Base-by-base conservation (phyloP, 495 filamentous ascomycete species). In the Podospora didyma region DNA sequence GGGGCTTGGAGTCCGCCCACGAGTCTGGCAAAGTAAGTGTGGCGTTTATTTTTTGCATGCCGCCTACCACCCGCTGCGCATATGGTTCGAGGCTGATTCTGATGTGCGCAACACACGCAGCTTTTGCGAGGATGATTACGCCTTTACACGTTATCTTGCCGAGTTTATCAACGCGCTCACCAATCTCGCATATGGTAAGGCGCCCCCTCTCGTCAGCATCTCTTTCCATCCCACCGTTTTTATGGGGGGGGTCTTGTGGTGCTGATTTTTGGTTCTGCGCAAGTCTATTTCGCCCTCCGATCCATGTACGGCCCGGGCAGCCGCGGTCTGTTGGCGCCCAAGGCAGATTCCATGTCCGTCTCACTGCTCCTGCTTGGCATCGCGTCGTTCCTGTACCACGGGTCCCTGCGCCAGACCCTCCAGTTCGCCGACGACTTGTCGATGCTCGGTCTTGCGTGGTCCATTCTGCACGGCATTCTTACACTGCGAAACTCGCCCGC, bases 161-260 rank as follows among this genome's bases (percentile, higher is more conserved):
- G 82, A 84, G 54, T 78, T 83, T 63, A 72, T 82, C 67, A 83
- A 82, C 56, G 78, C 76, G 0, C 41, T 83, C 16, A 80, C 73
- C 3, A 84, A 80, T 51, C 20, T 82, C 3, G 68, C 67, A 7
- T 82, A 82, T 58, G 51, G 78, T 79, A 69, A n/a, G n/a, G n/a
- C n/a, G n/a, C n/a, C n/a, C n/a, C n/a, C n/a, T n/a, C n/a, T n/a
- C n/a, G n/a, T n/a, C n/a, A n/a, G n/a, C n/a, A n/a, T n/a, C n/a
- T n/a, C n/a, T n/a, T n/a, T n/a, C n/a, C n/a, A n/a, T n/a, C n/a
- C n/a, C n/a, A n/a, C n/a, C n/a, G n/a, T n/a, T n/a, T n/a, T n/a
- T n/a, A n/a, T n/a, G n/a, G n/a, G n/a, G 34, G 34, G 34, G 34
- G 34, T 37, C 14, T 37, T n/a, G n/a, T n/a, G n/a, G n/a, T n/a